Evolutionary conservation across 768 basidiomycete genomes (phyloP).

Genomic region (Hydnomerulius pinastri): DNA sequence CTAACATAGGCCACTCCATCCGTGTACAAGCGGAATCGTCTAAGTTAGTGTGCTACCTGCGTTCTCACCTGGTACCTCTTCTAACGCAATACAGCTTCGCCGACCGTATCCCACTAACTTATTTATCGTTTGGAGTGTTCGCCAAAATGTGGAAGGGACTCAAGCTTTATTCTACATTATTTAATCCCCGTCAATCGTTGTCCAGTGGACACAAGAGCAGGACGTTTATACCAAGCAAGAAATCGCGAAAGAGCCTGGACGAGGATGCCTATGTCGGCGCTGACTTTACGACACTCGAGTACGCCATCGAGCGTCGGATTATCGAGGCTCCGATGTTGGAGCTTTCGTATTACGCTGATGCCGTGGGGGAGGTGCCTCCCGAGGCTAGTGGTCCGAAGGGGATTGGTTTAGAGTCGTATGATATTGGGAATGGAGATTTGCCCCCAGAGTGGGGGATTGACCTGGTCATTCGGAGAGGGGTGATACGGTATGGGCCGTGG

Average conservation of each 20-base stretch:
- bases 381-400: slow-evolving; percentile 30
- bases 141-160: slow-evolving; percentile 58
- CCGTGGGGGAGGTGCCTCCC: slow-evolving; percentile 71
- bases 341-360: slow-evolving; percentile 84
- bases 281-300: slow-evolving; percentile 67
- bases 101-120: slow-evolving; percentile 29
- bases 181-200: slow-evolving; percentile 18
- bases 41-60: slow-evolving; percentile 12
- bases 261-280: slow-evolving; percentile 56
- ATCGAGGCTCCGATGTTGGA: slow-evolving; percentile 79
- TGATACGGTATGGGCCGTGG: slow-evolving; percentile 91
- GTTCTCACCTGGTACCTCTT: neutral
- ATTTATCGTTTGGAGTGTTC: slow-evolving; percentile 43
- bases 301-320: slow-evolving; percentile 84
- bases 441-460: slow-evolving; percentile 95
- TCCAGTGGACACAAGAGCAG: slow-evolving; percentile 3
- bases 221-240: slow-evolving; percentile 6
- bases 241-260: slow-evolving; percentile 38
- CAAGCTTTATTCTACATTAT: slow-evolving; percentile 41
- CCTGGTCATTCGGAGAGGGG: slow-evolving; percentile 73
- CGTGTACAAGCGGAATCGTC: slow-evolving; percentile 57
- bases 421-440: slow-evolving; percentile 85
- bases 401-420: slow-evolving; percentile 47
- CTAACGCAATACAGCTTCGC: slow-evolving; percentile 24
- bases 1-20: slow-evolving; percentile 61